A percentile compares a stretch with the other conserved stretches of the same genome.
phyloP scores from a whole-genome alignment of 345 rosid genomes.

The Combretum micranthum region DNA sequence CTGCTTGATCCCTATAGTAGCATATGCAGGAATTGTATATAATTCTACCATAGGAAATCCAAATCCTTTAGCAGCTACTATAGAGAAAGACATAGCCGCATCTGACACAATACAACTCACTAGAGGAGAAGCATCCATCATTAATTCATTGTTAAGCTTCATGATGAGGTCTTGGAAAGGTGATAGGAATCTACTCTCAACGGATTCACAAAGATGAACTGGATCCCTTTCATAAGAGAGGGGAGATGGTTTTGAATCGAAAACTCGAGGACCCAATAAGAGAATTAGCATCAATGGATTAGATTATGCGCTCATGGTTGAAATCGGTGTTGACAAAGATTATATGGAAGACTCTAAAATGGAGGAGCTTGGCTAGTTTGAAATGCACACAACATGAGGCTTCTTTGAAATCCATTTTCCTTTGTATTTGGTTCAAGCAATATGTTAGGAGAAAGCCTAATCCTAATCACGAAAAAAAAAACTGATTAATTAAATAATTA shows the following conservation, averaged over 20 bases:
- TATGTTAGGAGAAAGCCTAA: too few relatives aligned
- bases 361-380: constrained; percentile 12
- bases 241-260: background rate
- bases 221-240: too few relatives aligned
- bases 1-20: background rate
- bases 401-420: background rate
- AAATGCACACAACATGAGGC: constrained; percentile 5
- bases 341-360: constrained; percentile 5
- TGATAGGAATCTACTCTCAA: background rate
- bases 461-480: too few relatives aligned
- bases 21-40: constrained; percentile 1
- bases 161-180: constrained; percentile 1
- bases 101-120: constrained; percentile 8
- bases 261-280: background rate
- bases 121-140: background rate
- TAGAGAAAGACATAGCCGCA: background rate
- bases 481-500: too few relatives aligned
- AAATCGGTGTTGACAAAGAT: constrained; percentile 12
- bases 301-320: constrained; percentile 2
- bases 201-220: background rate
- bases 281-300: background rate
- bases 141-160: constrained; percentile 1
- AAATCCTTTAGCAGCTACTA: background rate
- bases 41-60: constrained; percentile 1
- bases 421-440: too few relatives aligned